These are phyloP conservation scores for Bretziella fagacearum DNA, from an alignment of 2,329 filamentous ascomycete genomes.

Conservation along the genomic window DNA sequence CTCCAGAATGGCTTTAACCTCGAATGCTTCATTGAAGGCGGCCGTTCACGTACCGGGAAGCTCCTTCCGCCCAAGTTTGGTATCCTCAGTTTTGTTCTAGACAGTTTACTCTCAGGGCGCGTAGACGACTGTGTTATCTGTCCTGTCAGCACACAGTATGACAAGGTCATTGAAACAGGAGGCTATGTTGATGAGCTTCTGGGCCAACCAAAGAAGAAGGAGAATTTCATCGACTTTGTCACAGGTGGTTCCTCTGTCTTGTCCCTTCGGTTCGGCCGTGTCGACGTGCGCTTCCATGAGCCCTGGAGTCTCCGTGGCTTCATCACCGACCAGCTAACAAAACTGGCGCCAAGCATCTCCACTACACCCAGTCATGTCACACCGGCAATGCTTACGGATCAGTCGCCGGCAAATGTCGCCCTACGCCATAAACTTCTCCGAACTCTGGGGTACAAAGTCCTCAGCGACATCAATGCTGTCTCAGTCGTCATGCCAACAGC, in stretches of 20 bases:
- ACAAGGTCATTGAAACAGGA: conserved; percentile 96
- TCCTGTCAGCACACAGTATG: conserved; percentile 92
- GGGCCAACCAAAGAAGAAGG: conserved; percentile 86
- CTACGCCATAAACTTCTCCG: conserved; percentile 58
- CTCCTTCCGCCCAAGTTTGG: conserved; percentile 88
- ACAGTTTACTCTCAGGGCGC: conserved; percentile 73
- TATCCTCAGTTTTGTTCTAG: conserved; percentile 78
- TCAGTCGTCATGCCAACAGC: conserved; percentile 98
- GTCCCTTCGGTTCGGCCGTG: conserved; percentile 72
- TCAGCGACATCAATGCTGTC: conserved; percentile 87
- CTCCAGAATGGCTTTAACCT: conserved; percentile 85
- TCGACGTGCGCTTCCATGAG: conserved; percentile 91
- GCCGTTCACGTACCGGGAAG: conserved; percentile 83
- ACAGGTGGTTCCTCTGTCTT: conserved; percentile 69
- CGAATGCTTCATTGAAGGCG: conserved; percentile 95
- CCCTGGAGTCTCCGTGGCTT: conserved; percentile 83
- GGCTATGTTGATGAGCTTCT: conserved; percentile 90
- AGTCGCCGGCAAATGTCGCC: conserved; percentile 28
- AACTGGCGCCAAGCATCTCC: conserved; percentile 18
- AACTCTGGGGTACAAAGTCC: conserved; percentile 78
- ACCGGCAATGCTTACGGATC: conserved; percentile 21
- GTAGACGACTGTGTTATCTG: conserved; percentile 87
- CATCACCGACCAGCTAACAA: conserved; percentile 54
- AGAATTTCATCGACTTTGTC: conserved; percentile 82
- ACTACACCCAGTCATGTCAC: conserved; percentile 24